Base-by-base conservation (phyloP, 805 yeast genomes). In the Wickerhamomyces alni region DNA sequence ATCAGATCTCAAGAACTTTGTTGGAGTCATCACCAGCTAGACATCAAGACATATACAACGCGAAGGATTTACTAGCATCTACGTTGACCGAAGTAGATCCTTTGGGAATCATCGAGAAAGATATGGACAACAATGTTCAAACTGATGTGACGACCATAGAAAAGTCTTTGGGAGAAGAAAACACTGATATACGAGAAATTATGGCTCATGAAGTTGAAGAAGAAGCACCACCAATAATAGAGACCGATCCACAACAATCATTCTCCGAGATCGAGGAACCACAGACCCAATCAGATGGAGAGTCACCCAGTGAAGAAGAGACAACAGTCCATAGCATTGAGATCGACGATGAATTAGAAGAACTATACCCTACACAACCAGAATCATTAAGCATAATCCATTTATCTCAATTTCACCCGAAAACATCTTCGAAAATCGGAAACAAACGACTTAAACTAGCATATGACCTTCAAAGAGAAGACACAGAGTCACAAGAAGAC, bases 341-440 rank as follows among this genome's bases (percentile, higher is more conserved):
- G 24, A 50, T 52, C 15, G 51, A 44, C 2, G 50, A 51, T 31
- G 59, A 55, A 31, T 18, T 53, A n/a, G 55, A 51, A 29, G 59
- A 55, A 19, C 36, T 55, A 17, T 55, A 49, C 28, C 59, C 59
- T 4, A 47, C 58, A 8, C 59, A 55, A 33, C 57, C 54, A 4
- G 57, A 54, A 27, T 43, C 51, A 2, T 33, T 55, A 25, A 40
- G 37, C 19, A 15, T 43, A 5, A 34, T 42, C 4, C 46, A 46
- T 34, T 39, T 51, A 17, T 44, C 57, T 9, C 55, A 51, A 32
- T 26, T 54, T 17, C 6, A 8, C 21, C 16, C 4, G 5, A 31
- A 8, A 7, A 21, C 17, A 31, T 13, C 21, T 7, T 19, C 16
- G 13, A 11, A 10, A 27, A 8, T 9, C 17, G 17, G 17, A 17